Percentiles rank a stretch among this genome's conserved stretches.
Evolutionary conservation across 75 land plant genomes (phyloP).

Genomic region (Chamaecyparis obtusa): DNA sequence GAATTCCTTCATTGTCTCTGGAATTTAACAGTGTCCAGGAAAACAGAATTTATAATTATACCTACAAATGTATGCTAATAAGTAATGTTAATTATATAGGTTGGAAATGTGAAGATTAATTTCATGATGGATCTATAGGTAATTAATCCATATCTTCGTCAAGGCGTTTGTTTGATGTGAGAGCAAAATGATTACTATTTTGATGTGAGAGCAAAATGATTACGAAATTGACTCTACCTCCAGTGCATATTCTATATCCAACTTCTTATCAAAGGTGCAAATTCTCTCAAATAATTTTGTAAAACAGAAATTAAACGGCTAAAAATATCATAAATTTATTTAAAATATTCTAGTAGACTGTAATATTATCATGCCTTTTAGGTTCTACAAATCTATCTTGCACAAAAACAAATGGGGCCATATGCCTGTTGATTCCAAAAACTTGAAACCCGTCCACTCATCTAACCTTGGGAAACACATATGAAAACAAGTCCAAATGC

Average conservation of each 20-base stretch:
- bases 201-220: neutral
- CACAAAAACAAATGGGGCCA: neutral
- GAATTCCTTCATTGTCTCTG: neutral
- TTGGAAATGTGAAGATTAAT: neutral
- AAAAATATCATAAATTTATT: too few relatives aligned
- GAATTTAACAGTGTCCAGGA: neutral
- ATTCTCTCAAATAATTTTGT: neutral
- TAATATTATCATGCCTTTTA: too few relatives aligned
- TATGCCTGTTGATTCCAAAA: neutral
- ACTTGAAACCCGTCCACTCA: neutral
- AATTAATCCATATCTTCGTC: neutral
- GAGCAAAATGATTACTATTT: neutral
- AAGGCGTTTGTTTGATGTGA: neutral
- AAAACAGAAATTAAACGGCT: too few relatives aligned
- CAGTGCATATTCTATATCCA: neutral
- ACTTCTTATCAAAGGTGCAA: neutral
- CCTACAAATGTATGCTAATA: too few relatives aligned
- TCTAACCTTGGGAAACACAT: neutral
- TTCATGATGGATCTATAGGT: neutral
- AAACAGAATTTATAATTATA: neutral
- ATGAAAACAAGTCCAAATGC: neutral
- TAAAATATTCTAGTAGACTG: too few relatives aligned
- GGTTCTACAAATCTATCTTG: neutral
- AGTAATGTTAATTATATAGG: neutral
- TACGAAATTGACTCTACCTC: neutral